A percentile compares a stretch with the other conserved stretches of the same genome.
Conservation (phyloP, 2,329 filamentous ascomycete species). For the Phialophora verrucosa region DNA sequence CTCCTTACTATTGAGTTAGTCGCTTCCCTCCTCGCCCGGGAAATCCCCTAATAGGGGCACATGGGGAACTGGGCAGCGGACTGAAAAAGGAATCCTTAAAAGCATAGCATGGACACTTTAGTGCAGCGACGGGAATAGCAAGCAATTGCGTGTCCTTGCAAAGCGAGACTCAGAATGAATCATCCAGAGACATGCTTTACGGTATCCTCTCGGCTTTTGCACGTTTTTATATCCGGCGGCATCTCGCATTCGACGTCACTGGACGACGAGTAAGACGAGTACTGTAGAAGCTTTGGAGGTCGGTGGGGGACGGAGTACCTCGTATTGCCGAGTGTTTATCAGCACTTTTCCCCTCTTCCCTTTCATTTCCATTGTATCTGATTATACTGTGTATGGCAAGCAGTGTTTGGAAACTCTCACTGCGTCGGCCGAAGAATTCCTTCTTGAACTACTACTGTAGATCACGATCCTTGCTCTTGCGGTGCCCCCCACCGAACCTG, state of each 20-base stretch:
- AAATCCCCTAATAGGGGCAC: neutral
- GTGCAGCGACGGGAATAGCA: neutral
- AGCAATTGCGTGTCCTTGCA: neutral
- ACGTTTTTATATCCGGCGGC: conserved; percentile 2
- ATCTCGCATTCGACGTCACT: neutral
- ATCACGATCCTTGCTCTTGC: neutral
- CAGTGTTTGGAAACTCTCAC: neutral
- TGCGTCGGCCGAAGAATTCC: neutral
- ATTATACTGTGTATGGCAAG: neutral
- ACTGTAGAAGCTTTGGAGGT: neutral
- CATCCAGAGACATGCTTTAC: neutral
- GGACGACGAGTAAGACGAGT: neutral
- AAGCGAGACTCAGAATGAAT: neutral
- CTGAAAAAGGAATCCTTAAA: neutral
- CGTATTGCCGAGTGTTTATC: conserved; percentile 4
- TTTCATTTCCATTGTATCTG: neutral
- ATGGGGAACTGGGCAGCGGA: neutral
- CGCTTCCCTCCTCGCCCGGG: neutral
- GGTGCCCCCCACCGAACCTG: neutral
- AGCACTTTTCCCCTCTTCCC: neutral
- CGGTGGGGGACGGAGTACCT: neutral
- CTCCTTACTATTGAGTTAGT: neutral
- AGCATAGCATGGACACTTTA: neutral
- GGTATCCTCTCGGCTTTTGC: neutral
- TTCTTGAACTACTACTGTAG: neutral